Percentiles rank a stretch among this genome's conserved stretches.
These are phyloP conservation scores for Picochlorum sp. DNA, from an alignment of 139 green algal genomes.

Conservation along the genomic window DNA sequence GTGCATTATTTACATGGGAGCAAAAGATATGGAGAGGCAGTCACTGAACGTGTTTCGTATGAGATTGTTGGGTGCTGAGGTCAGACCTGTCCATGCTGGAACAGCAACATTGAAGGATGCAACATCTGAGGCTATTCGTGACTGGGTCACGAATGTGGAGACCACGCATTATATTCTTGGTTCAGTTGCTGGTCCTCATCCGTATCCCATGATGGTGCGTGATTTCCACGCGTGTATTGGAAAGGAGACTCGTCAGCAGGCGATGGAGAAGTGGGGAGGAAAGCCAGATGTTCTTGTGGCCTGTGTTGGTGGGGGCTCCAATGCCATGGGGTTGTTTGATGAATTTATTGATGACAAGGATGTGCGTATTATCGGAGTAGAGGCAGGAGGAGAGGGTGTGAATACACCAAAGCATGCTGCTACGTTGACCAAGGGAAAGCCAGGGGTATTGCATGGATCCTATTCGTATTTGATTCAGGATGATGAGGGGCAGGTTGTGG, in stretches of 20 bases:
- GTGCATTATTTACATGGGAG: slow-evolving; percentile 99
- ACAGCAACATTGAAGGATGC: slow-evolving; percentile 98
- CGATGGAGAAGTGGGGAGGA: slow-evolving; percentile 72
- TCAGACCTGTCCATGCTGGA: slow-evolving; percentile 74
- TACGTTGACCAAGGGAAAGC: slow-evolving; percentile 87
- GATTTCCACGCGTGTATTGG: slow-evolving; percentile 97
- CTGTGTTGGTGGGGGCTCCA: slow-evolving; percentile 95
- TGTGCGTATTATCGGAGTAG: slow-evolving; percentile 65
- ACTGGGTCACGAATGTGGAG: slow-evolving; percentile 99
- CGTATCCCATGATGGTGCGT: slow-evolving; percentile 98
- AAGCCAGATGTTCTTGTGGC: slow-evolving; percentile 91
- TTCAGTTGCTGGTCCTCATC: slow-evolving; percentile 90
- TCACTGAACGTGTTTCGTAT: slow-evolving; percentile 99
- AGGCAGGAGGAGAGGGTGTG: slow-evolving; percentile 82
- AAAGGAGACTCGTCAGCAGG: slow-evolving; percentile 71
- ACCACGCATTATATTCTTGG: slow-evolving; percentile 99
- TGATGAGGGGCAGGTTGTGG: slow-evolving; percentile 92
- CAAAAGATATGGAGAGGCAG: slow-evolving; percentile 96
- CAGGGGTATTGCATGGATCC: slow-evolving; percentile 93
- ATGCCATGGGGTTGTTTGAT: slow-evolving; percentile 98
- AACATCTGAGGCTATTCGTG: slow-evolving; percentile 93
- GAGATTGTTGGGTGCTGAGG: slow-evolving; percentile 92
- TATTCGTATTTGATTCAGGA: slow-evolving; percentile 95
- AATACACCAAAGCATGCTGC: slow-evolving; percentile 91
- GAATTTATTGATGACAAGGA: slow-evolving; percentile 90